A percentile compares a stretch with the other conserved stretches of the same genome.
Evolutionary conservation across 805 yeast genomes (phyloP).

Genomic region (Torulaspora quercuum): DNA sequence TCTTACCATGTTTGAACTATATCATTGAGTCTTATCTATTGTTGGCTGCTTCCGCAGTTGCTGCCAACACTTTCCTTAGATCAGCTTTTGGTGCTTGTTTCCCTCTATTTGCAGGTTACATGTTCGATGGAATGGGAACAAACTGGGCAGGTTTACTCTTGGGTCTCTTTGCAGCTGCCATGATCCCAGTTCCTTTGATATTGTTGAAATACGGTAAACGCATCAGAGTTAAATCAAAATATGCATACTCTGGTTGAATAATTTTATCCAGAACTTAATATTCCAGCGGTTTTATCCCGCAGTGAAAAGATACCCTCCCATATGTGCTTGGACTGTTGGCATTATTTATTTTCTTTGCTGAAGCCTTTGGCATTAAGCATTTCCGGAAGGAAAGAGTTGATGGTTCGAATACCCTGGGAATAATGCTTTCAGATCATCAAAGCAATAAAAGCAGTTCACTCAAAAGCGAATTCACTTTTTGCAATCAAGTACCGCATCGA

Average conservation of each 20-base stretch:
- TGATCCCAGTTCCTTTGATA: slow-evolving; percentile 67
- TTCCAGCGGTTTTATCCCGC: no score
- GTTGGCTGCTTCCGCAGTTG: slow-evolving; percentile 76
- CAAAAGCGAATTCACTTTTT: no score
- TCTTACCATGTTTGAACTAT: slow-evolving; percentile 67
- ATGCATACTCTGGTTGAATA: slow-evolving; percentile 40
- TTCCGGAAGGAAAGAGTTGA: no score
- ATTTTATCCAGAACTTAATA: no score
- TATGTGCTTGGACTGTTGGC: no score
- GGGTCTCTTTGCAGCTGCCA: slow-evolving; percentile 54
- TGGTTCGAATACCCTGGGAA: no score
- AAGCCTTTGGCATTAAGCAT: no score
- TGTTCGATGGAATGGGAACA: slow-evolving; percentile 65
- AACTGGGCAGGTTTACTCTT: slow-evolving; percentile 78
- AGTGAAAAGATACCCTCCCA: no score
- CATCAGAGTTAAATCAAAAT: slow-evolving; percentile 57
- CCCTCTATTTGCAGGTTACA: slow-evolving; percentile 67
- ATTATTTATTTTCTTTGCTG: no score
- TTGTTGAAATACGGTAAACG: slow-evolving; percentile 57
- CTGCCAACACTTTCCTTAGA: slow-evolving; percentile 69
- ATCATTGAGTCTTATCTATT: slow-evolving; percentile 66
- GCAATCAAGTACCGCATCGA: no score
- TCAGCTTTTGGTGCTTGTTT: slow-evolving; percentile 65
- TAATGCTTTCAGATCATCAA: no score
- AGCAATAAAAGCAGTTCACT: no score